Evolutionary conservation across 2,329 filamentous ascomycete species (phyloP).

Genomic region (Alternaria incomplexa): DNA sequence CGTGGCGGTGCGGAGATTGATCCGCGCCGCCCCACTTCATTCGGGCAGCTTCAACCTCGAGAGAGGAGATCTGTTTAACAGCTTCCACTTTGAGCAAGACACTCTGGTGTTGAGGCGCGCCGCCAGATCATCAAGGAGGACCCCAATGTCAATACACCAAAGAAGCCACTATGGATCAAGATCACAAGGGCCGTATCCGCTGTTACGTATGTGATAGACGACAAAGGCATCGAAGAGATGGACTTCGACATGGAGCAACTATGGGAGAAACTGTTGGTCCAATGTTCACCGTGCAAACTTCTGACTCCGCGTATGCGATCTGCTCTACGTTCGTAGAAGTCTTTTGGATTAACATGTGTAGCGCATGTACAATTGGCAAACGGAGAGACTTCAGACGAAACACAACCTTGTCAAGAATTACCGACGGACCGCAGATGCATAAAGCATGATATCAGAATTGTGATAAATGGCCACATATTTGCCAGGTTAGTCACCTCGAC

Average conservation of each 20-base stretch:
- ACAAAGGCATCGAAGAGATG: not conserved
- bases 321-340: not conserved
- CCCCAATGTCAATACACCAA: not conserved
- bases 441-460: not conserved
- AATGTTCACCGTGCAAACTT: not conserved
- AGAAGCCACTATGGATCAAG: not conserved
- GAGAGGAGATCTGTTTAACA: not conserved
- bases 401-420: not conserved
- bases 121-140: not conserved
- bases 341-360: not conserved
- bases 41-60: not conserved
- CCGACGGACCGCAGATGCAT: not conserved
- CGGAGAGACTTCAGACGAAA: conserved; percentile 1
- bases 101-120: not conserved
- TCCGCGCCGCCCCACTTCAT: conserved; percentile 16
- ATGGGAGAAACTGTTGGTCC: not conserved
- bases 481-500: not conserved
- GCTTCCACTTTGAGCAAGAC: not conserved
- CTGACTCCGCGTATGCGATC: not conserved
- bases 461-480: not conserved
- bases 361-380: not conserved
- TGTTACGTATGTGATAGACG: not conserved
- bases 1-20: conserved; percentile 13
- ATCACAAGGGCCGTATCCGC: not conserved
- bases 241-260: not conserved